Evolutionary conservation across 345 rosid genomes (phyloP).

Genomic region (Erodium maritimum): DNA sequence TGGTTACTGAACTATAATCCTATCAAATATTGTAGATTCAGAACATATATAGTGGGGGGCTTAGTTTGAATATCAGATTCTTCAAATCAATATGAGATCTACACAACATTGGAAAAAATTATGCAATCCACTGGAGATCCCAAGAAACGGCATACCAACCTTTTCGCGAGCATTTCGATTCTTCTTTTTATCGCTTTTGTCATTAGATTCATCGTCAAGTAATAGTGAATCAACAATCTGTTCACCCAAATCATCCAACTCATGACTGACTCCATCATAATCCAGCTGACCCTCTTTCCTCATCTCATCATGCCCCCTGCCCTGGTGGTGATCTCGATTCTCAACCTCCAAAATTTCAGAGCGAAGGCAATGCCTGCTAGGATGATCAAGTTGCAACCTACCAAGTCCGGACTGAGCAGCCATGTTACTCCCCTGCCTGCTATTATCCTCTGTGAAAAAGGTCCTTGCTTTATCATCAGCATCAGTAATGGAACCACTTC

Average conservation of each 20-base stretch:
- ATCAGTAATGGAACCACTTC: slow-evolving; percentile 9
- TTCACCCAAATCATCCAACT: slow-evolving; percentile 39
- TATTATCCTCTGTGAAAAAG: slow-evolving; percentile 20
- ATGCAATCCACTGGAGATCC: neutral
- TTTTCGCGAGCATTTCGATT: slow-evolving; percentile 32
- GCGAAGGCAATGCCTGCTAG: slow-evolving; percentile 46
- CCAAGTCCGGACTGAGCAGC: slow-evolving; percentile 23
- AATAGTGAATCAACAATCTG: slow-evolving; percentile 40
- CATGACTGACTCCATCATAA: slow-evolving; percentile 13
- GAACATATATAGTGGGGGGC: neutral
- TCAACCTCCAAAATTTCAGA: slow-evolving; percentile 24
- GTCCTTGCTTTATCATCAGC: slow-evolving; percentile 11
- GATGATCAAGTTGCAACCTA: slow-evolving; percentile 42
- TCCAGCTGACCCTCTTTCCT: neutral
- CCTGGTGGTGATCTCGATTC: slow-evolving; percentile 13
- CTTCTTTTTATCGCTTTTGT: slow-evolving; percentile 32
- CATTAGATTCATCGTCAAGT: slow-evolving; percentile 41
- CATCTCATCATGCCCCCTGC: neutral
- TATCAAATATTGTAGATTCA: neutral
- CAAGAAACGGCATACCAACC: slow-evolving; percentile 16
- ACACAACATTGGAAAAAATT: neutral
- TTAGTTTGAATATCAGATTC: slow-evolving; percentile 1
- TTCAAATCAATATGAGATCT: neutral
- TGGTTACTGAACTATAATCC: neutral
- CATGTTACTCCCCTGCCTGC: slow-evolving; percentile 14